phyloP scores from a whole-genome alignment of 1,139 yeast species.

The Zygotorulaspora mrakii region DNA sequence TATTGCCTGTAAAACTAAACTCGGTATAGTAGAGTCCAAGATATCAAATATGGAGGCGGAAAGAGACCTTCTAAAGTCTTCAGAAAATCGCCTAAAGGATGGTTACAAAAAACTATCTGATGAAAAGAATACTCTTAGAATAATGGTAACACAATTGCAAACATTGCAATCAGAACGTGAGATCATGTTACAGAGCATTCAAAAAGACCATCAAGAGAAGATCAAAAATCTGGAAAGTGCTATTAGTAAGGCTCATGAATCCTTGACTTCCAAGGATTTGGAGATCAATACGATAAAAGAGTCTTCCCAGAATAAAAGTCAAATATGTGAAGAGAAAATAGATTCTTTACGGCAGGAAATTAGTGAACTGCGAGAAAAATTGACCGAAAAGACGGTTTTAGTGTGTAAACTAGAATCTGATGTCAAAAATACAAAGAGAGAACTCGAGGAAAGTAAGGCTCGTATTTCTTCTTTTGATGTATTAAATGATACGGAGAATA shows the following conservation, averaged over 20 bases:
- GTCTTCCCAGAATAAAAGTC: slow-evolving; percentile 53
- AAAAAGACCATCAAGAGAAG: slow-evolving; percentile 43
- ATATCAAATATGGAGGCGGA: slow-evolving; percentile 47
- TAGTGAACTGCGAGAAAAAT: slow-evolving; percentile 41
- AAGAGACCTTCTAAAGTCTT: slow-evolving; percentile 44
- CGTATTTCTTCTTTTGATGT: slow-evolving; percentile 36
- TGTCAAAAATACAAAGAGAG: slow-evolving; percentile 37
- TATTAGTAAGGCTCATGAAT: not conserved
- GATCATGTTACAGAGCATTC: slow-evolving; percentile 47
- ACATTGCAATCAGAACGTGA: slow-evolving; percentile 62
- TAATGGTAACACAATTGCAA: slow-evolving; percentile 61
- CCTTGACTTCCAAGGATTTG: slow-evolving; percentile 6
- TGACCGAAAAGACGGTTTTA: slow-evolving; percentile 40
- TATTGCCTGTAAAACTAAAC: slow-evolving; percentile 42
- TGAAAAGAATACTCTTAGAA: slow-evolving; percentile 46
- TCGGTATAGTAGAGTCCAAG: slow-evolving; percentile 43
- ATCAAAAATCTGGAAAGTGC: slow-evolving; percentile 48
- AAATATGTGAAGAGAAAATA: slow-evolving; percentile 63
- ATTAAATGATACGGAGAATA: slow-evolving; percentile 21
- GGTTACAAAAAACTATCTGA: slow-evolving; percentile 34
- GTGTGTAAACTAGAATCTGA: slow-evolving; percentile 31
- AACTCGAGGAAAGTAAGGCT: slow-evolving; percentile 40
- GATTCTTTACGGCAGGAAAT: slow-evolving; percentile 54
- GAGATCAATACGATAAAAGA: slow-evolving; percentile 37
- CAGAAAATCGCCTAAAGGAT: slow-evolving; percentile 42